phyloP scores from a whole-genome alignment of 164 flowering plant species.

The Magnolia kwangsiensis region DNA sequence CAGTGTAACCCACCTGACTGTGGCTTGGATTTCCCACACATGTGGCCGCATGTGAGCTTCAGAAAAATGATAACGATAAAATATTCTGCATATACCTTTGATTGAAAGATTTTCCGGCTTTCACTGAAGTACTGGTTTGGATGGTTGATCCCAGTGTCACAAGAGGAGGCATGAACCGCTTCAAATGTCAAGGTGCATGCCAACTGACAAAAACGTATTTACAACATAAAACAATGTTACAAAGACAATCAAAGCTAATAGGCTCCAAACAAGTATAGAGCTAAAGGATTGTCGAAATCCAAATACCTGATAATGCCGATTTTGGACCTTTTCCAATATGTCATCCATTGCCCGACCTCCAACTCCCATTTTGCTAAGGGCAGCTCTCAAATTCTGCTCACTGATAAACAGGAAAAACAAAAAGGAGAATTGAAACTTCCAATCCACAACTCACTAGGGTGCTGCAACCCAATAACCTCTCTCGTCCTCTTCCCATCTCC shows the following conservation, averaged over 20 bases:
- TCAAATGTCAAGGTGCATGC: constrained; percentile 97
- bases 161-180: constrained; percentile 64
- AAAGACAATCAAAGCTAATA: background rate
- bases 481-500: background rate
- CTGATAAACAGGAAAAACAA: constrained; percentile 31
- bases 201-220: constrained; percentile 40
- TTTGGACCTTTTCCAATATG: constrained; percentile 74
- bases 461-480: background rate
- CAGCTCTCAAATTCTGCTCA: constrained; percentile 87
- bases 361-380: constrained; percentile 76
- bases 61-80: background rate
- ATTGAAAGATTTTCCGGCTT: constrained; percentile 62
- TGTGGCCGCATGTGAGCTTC: background rate
- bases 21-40: background rate
- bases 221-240: background rate
- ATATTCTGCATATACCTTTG: constrained; percentile 36
- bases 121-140: constrained; percentile 94
- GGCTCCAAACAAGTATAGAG: background rate
- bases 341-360: constrained; percentile 52
- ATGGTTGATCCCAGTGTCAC: constrained; percentile 94
- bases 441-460: background rate
- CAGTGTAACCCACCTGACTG: background rate
- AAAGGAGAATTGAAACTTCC: background rate
- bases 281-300: background rate
- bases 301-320: constrained; percentile 84